These are phyloP conservation scores for Pholiota conissans DNA, from an alignment of 768 basidiomycete species.

Conservation along the genomic window DNA sequence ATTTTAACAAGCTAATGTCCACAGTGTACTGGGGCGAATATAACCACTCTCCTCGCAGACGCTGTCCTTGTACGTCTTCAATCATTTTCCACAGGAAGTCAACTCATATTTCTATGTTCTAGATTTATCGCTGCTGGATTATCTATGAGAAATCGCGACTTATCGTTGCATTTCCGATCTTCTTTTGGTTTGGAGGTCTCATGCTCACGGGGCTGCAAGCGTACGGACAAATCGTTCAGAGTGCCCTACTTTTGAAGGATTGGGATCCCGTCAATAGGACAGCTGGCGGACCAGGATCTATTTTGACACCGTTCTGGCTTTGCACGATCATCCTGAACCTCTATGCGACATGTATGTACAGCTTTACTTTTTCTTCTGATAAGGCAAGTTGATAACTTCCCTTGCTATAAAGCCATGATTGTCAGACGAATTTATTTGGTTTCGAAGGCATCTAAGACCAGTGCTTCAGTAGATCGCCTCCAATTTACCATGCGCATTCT, in stretches of 20 bases:
- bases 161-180: constrained; percentile 12
- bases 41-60: constrained; percentile 10
- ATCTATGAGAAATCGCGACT: constrained; percentile 13
- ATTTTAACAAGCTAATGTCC: background rate
- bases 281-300: background rate
- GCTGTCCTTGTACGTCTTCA: constrained; percentile 9
- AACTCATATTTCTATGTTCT: background rate
- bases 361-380: background rate
- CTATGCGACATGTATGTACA: constrained; percentile 15
- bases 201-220: constrained; percentile 6
- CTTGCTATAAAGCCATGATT: constrained; percentile 7
- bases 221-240: constrained; percentile 9
- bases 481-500: constrained; percentile 9
- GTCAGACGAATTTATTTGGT: constrained; percentile 8
- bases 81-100: background rate
- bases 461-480: background rate
- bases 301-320: constrained; percentile 12
- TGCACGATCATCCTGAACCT: constrained; percentile 15
- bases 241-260: background rate
- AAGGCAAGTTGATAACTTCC: too few relatives aligned
- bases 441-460: background rate
- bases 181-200: constrained; percentile 17
- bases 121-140: constrained; percentile 25
- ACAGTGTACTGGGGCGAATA: constrained; percentile 9
- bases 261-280: background rate